A percentile compares a stretch with the other conserved stretches of the same genome.
Evolutionary conservation across 257 asterid species (phyloP).

Genomic region (Handroanthus guayacan): DNA sequence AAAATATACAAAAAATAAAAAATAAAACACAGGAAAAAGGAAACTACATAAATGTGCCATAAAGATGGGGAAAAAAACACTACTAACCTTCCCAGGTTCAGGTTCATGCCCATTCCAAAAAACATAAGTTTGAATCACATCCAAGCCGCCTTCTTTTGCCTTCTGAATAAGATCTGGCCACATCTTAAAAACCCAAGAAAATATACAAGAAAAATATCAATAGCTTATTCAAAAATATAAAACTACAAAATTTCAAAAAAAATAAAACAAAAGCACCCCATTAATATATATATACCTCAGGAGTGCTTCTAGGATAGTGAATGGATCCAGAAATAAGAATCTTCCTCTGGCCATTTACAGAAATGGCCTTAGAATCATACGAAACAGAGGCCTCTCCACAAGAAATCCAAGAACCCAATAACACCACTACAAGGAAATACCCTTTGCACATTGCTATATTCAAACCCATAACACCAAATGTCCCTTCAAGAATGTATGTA

Average conservation of each 20-base stretch:
- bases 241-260: neutral
- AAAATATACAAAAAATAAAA: neutral
- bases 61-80: conserved; percentile 14
- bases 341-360: conserved; percentile 75
- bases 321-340: conserved; percentile 92
- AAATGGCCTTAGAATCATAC: conserved; percentile 73
- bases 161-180: conserved; percentile 98
- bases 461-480: conserved; percentile 47
- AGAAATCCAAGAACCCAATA: conserved; percentile 50
- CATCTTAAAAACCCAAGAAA: conserved; percentile 64
- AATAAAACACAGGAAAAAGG: neutral
- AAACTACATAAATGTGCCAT: neutral
- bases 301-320: conserved; percentile 93
- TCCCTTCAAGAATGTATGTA: conserved; percentile 41
- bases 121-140: conserved; percentile 95
- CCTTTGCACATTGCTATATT: conserved; percentile 46
- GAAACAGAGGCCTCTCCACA: conserved; percentile 65
- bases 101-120: conserved; percentile 99
- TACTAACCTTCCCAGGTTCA: conserved; percentile 83
- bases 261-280: conserved; percentile 19
- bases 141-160: conserved; percentile 96
- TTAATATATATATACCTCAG: conserved; percentile 66
- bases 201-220: conserved; percentile 1
- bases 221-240: neutral
- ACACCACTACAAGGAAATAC: conserved; percentile 37